Evolutionary conservation across 345 rosid genomes (phyloP).

Genomic region (Punica granatum): DNA sequence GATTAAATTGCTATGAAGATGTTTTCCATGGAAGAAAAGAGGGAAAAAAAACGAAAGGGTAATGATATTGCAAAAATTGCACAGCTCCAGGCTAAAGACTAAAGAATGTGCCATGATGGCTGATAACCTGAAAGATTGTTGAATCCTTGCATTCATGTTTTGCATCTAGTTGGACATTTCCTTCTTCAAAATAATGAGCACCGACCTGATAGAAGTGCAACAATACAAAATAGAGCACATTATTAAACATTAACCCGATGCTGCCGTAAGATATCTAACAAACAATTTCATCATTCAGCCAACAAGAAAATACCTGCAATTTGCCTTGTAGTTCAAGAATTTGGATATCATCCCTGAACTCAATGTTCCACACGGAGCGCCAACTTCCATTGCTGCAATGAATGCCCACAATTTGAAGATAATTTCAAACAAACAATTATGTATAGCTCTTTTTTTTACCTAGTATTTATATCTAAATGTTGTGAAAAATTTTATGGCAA

Average conservation of each 20-base stretch:
- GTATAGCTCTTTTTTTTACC: not conserved
- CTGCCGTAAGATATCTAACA: not conserved
- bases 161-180: slow-evolving; percentile 95
- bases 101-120: not conserved
- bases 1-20: too few relatives aligned
- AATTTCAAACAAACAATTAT: not conserved
- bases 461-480: not conserved
- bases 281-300: not conserved
- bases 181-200: slow-evolving; percentile 98
- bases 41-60: not conserved
- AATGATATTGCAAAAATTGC: not conserved
- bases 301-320: slow-evolving; percentile 50
- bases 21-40: too few relatives aligned
- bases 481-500: not conserved
- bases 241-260: not conserved
- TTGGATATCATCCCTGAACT: slow-evolving; percentile 73
- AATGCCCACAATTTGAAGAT: not conserved
- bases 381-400: slow-evolving; percentile 81
- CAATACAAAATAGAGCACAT: not conserved
- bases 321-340: slow-evolving; percentile 65
- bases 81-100: not conserved
- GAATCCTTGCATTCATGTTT: slow-evolving; percentile 77
- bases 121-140: slow-evolving; percentile 71
- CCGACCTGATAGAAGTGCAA: slow-evolving; percentile 50
- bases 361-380: slow-evolving; percentile 86